phyloP scores from a whole-genome alignment of 2,329 filamentous ascomycete species.

The Epichloe typhina region DNA sequence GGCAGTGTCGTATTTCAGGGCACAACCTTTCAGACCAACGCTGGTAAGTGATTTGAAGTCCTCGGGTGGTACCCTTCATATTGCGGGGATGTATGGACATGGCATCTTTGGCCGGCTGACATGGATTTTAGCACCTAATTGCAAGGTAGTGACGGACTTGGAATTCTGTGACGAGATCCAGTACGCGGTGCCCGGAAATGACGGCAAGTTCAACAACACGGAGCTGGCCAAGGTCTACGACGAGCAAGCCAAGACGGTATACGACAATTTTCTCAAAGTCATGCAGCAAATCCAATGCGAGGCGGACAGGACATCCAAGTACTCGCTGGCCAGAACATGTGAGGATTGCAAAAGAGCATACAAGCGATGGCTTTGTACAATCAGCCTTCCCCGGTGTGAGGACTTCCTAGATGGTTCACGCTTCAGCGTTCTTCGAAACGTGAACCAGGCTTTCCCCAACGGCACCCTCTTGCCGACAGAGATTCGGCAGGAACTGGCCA shows the following conservation, averaged over 20 bases:
- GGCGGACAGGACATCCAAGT: constrained; percentile 56
- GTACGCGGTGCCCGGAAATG: constrained; percentile 81
- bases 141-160: constrained; percentile 76
- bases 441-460: constrained; percentile 57
- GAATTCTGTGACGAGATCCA: constrained; percentile 78
- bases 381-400: constrained; percentile 82
- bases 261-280: constrained; percentile 66
- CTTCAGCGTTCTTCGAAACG: constrained; percentile 47
- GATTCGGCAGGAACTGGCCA: constrained; percentile 11
- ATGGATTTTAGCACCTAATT: constrained; percentile 52
- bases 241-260: constrained; percentile 53
- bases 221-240: constrained; percentile 66
- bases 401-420: constrained; percentile 51
- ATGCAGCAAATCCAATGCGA: constrained; percentile 80
- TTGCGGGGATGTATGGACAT: not conserved
- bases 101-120: not conserved
- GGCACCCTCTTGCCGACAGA: constrained; percentile 38
- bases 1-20: constrained; percentile 63
- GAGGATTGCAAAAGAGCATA: constrained; percentile 66
- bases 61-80: not conserved
- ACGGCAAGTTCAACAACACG: constrained; percentile 44
- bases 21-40: constrained; percentile 66
- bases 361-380: constrained; percentile 89
- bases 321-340: constrained; percentile 70
- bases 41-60: constrained; percentile 38